Base-by-base conservation (phyloP, 306 rosid genomes). In the Prunus mira region DNA sequence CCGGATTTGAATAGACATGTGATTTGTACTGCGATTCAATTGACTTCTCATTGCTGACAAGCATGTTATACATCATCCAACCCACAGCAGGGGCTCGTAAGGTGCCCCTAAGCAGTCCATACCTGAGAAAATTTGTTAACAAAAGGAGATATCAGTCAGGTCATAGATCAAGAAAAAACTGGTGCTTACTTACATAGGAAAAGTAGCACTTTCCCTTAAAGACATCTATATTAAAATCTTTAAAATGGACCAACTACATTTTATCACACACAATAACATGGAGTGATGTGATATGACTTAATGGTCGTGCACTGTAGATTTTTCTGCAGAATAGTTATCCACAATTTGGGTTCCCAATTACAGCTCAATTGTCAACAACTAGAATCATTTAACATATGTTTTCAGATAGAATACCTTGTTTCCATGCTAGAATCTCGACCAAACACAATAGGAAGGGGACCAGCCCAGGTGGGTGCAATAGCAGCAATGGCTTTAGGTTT, bases 31-130 rank as follows among this genome's bases (percentile, higher is more conserved):
- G 97, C 32, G 98, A 94, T 86, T 92, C 83, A 72, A 94, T 94
- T 25, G 97, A 91, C 6, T 89, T 92, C 84, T 86, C 92, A 67
- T 94, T 90, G 89, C 97, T 94, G 78, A 94, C 98, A 7, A 94
- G 97, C 84, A 94, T 79, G 84, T 90, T 94, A 65, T 94, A 95
- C 96, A 95, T 87, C 97, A 92, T 90, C 98, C 97, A 95, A 20
- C 98, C 97, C 75, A 95, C 86, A 25, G 96, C 98, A n/a, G 97
- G 97, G 18, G 97, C 90, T 85, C 86, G 91, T 78, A 95, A 84
- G 62, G 98, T 92, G 65, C 96, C 98, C 79, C 93, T 84, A 51
- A 95, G 91, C 63, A 92, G 86, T 72, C 96, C 93, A 47, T 94
- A 92, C 91, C 98, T 94, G 83, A 54, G 10, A 72, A 46, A 38